Conservation (phyloP, 345 rosid species). For the Chamaenerion angustifolium region DNA sequence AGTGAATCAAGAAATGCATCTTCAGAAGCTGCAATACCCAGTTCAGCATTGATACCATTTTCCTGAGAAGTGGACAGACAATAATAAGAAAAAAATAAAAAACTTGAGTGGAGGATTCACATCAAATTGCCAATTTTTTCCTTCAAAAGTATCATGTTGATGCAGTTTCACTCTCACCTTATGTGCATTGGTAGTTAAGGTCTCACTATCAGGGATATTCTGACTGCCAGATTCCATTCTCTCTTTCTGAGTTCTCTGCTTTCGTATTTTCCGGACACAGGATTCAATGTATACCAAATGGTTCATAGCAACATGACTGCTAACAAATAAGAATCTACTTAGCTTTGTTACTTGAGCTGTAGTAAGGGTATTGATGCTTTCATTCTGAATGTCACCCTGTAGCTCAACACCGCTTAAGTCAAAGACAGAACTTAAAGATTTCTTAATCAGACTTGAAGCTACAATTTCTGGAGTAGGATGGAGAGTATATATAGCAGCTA, state of each 20-base stretch:
- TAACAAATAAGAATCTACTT: constrained; percentile 67
- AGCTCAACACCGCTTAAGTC: constrained; percentile 27
- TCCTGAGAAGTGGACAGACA: constrained; percentile 28
- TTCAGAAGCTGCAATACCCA: constrained; percentile 90
- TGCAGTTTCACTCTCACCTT: constrained; percentile 31
- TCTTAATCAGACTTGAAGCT: constrained; percentile 58
- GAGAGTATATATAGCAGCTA: constrained; percentile 52
- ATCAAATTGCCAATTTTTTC: neutral
- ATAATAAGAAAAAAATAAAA: no score
- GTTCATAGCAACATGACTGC: constrained; percentile 88
- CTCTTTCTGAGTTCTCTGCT: constrained; percentile 52
- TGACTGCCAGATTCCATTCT: constrained; percentile 26
- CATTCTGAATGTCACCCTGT: constrained; percentile 25
- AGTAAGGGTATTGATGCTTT: constrained; percentile 19
- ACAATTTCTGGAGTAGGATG: constrained; percentile 88
- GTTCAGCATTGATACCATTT: constrained; percentile 68
- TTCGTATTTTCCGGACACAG: constrained; percentile 66
- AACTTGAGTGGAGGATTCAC: neutral
- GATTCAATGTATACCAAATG: constrained; percentile 89
- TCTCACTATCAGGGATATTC: neutral
- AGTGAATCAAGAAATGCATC: constrained; percentile 76
- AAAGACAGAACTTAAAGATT: constrained; percentile 49
- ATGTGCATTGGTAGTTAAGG: constrained; percentile 11
- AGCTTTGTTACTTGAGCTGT: constrained; percentile 64
- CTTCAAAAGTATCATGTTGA: neutral